Evolutionary conservation across 768 basidiomycete species (phyloP), one percentile per base, ranked within the genome.

Genomic region (Boletus vinaceobasis): DNA sequence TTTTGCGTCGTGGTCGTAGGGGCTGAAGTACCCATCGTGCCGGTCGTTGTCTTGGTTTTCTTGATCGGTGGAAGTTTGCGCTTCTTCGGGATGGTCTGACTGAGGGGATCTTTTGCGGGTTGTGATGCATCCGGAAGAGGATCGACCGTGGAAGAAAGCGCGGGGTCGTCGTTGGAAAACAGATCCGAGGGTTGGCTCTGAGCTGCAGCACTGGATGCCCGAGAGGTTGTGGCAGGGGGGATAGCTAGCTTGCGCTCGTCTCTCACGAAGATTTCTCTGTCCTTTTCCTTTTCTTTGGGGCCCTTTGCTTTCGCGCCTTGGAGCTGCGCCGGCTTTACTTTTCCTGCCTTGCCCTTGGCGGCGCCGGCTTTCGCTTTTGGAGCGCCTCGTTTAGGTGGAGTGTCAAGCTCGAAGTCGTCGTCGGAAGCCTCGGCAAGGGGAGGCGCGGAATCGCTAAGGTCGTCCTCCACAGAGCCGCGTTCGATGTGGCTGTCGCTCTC

Each of bases 31-130:
- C 61, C 54, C 3, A 65, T 60, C 15, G 66, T 56, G 11, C 63
- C 45, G 0, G 43, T 19, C 9, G 67, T 47, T n/a, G 65, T 60
- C 67, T 86, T 85, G 68, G 75, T 82, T 72, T 87, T 86, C 74
- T 80, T 86, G 57, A 87, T 87, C n/a, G 79, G 71, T 0, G 86
- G 84, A 21, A 85, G 74, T 64, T 87, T 88, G 37, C 75, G 79
- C 66, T 84, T 87, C 74, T 81, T 85, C n/a, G 74, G 73, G 19
- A 75, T 50, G 26, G 59, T 8, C 26, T 65, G 68, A 31, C 58
- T 53, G 14, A 65, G 48, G 1, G 44, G 32, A 7, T 74, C 71
- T 42, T 59, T 61, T n/a, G 65, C 55, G 4, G 72, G 63, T 13
- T 73, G 66, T 26, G 69, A 63, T 48, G 27, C 27, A 27, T 64